Conservation (phyloP, 306 rosid genomes). For the Acacia melanoxylon region DNA sequence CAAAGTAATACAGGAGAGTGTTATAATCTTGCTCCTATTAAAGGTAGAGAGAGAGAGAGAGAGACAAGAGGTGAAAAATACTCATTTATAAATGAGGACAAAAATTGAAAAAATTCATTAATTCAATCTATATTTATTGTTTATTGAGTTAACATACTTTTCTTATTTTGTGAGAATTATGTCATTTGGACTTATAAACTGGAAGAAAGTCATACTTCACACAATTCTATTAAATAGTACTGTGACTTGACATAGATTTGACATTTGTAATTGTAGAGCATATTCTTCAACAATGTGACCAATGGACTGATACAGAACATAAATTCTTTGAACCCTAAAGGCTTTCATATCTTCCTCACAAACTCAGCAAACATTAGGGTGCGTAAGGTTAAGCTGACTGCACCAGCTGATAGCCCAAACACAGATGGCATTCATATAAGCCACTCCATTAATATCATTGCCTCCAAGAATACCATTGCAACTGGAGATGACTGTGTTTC, state of each 20-base stretch:
- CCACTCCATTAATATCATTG: slow-evolving; percentile 15
- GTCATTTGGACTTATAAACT: too few relatives aligned
- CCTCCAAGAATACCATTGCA: slow-evolving; percentile 23
- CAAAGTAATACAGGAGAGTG: too few relatives aligned
- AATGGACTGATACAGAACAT: slow-evolving; percentile 31
- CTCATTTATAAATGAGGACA: rapidly evolving
- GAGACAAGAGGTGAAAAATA: too few relatives aligned
- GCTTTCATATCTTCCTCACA: slow-evolving; percentile 40
- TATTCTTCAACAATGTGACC: neutral
- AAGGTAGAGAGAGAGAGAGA: too few relatives aligned
- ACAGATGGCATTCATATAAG: slow-evolving; percentile 56
- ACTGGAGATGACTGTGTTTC: slow-evolving; percentile 56
- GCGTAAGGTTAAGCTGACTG: slow-evolving; percentile 22
- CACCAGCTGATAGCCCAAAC: slow-evolving; percentile 47
- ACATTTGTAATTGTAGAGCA: slow-evolving; percentile 24
- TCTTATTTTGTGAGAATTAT: too few relatives aligned
- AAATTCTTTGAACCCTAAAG: slow-evolving; percentile 36
- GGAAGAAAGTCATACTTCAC: too few relatives aligned
- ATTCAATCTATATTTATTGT: too few relatives aligned
- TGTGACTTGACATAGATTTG: neutral
- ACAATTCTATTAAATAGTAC: too few relatives aligned
- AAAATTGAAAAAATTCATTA: too few relatives aligned
- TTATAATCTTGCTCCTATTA: too few relatives aligned
- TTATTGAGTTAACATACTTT: too few relatives aligned
- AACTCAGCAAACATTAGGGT: slow-evolving; percentile 36